Evolutionary conservation across 768 basidiomycete species (phyloP).

Genomic region (Mycena pura): DNA sequence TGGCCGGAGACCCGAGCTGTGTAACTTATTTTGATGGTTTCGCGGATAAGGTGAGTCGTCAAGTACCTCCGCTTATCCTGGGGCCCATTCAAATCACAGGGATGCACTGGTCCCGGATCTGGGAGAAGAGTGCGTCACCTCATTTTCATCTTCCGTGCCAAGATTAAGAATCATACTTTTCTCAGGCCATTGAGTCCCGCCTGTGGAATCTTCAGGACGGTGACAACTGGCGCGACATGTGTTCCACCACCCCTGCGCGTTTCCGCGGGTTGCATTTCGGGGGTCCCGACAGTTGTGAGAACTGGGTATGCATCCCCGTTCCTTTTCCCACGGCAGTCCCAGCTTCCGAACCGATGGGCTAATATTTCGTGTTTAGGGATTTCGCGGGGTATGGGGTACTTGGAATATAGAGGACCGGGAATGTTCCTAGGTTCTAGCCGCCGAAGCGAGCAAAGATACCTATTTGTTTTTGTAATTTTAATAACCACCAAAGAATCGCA

Average conservation of each 20-base stretch:
- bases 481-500: no score
- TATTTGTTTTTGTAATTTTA: no score
- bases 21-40: constrained; percentile 30
- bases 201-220: constrained; percentile 35
- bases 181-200: constrained; percentile 34
- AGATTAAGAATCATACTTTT: no score
- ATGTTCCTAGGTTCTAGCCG: no score
- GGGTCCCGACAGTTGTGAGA: constrained; percentile 31
- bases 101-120: constrained; percentile 8
- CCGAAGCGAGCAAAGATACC: no score
- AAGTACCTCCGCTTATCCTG: neutral
- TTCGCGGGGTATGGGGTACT: no score
- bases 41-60: constrained; percentile 33
- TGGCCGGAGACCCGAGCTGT: constrained; percentile 35
- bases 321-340: neutral
- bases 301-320: constrained; percentile 30
- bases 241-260: constrained; percentile 37
- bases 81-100: constrained; percentile 3
- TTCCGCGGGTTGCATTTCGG: constrained; percentile 35
- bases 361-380: no score
- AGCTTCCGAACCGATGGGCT: no score
- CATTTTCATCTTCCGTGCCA: neutral
- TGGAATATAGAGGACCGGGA: no score
- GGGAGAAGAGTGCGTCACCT: constrained; percentile 9
- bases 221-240: constrained; percentile 36